Conservation (phyloP, 2,329 filamentous ascomycete genomes). For the Mariannaea elegans region DNA sequence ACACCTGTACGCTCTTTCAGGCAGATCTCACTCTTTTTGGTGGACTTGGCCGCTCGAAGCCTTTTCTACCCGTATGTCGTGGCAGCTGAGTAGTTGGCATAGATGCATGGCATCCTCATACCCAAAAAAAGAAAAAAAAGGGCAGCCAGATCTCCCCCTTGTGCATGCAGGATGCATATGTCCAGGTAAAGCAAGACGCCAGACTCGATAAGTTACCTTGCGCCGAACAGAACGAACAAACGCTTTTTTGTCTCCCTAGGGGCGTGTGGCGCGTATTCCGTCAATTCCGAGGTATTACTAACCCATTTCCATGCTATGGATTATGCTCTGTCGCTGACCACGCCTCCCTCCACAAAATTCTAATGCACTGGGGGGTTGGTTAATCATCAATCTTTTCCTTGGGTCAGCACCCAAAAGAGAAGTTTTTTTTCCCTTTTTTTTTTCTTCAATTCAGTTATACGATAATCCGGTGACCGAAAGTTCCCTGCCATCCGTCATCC, state of each 20-base stretch:
- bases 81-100: too few relatives aligned
- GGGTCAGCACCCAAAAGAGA: slow-evolving; percentile 25
- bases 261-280: slow-evolving; percentile 20
- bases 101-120: too few relatives aligned
- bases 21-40: background rate
- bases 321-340: background rate
- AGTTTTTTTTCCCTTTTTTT: too few relatives aligned
- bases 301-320: slow-evolving; percentile 1
- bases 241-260: too few relatives aligned
- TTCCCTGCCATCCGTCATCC: too few relatives aligned
- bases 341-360: slow-evolving; percentile 17
- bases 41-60: slow-evolving; percentile 23
- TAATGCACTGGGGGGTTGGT: slow-evolving; percentile 18
- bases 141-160: too few relatives aligned
- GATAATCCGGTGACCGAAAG: too few relatives aligned
- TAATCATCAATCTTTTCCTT: slow-evolving; percentile 32
- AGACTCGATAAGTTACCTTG: background rate
- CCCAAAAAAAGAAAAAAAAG: too few relatives aligned
- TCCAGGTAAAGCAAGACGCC: background rate
- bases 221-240: background rate
- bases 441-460: too few relatives aligned
- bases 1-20: background rate
- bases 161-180: background rate
- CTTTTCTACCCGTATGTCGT: slow-evolving; percentile 27
- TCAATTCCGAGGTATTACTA: slow-evolving; percentile 21